Conservation (phyloP, 2,329 filamentous ascomycete genomes). For the Stachybotrys chartarum region DNA sequence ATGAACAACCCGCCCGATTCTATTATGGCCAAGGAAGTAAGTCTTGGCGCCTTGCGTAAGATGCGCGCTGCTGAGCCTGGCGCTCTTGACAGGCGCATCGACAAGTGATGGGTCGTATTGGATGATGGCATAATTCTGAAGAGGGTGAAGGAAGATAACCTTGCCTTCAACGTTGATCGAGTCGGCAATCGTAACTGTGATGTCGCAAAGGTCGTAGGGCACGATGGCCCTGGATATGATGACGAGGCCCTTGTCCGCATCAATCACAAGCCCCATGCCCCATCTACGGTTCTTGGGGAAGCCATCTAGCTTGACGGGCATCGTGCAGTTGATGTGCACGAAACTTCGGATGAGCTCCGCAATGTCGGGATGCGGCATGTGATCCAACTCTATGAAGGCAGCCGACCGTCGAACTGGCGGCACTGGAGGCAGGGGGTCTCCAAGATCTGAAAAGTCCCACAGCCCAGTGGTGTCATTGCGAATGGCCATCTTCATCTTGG, state of each 20-base stretch:
- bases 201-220: constrained; percentile 94
- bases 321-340: constrained; percentile 83
- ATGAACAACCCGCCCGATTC: constrained; percentile 88
- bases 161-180: constrained; percentile 92
- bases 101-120: constrained; percentile 91
- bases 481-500: constrained; percentile 86
- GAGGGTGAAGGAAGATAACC: constrained; percentile 89
- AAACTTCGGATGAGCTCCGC: constrained; percentile 92
- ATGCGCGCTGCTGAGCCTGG: constrained; percentile 69
- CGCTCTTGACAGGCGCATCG: constrained; percentile 87
- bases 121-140: constrained; percentile 94
- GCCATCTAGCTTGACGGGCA: constrained; percentile 96
- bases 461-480: constrained; percentile 84
- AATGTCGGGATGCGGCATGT: constrained; percentile 81
- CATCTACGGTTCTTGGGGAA: constrained; percentile 92
- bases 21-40: constrained; percentile 97
- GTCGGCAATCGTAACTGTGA: constrained; percentile 92
- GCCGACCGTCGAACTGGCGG: constrained; percentile 69
- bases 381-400: constrained; percentile 86
- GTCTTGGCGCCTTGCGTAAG: constrained; percentile 92
- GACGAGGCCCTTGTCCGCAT: constrained; percentile 91
- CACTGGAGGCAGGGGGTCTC: constrained; percentile 69
- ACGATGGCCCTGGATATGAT: constrained; percentile 91
- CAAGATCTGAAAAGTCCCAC: constrained; percentile 90
- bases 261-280: constrained; percentile 94